Percentiles rank a stretch among this genome's conserved stretches.
Evolutionary conservation across 2,329 filamentous ascomycete genomes (phyloP).

Genomic region (Fusarium ramigenum): DNA sequence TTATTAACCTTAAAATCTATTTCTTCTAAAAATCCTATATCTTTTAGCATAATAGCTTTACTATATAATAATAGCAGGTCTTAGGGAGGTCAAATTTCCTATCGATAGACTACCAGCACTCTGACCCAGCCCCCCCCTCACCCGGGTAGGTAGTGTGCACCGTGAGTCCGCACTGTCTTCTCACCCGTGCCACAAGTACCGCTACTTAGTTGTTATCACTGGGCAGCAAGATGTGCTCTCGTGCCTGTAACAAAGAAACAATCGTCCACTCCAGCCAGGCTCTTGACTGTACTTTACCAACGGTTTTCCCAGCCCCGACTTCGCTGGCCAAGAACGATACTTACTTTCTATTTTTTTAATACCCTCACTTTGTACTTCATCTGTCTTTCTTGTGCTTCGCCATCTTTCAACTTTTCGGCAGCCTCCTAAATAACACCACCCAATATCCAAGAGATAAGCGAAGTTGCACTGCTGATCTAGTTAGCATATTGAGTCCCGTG

Average conservation of each 20-base stretch:
- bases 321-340: constrained; percentile 32
- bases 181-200: constrained; percentile 22
- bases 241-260: constrained; percentile 41
- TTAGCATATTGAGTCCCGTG: constrained; percentile 13
- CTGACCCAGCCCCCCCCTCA: too few relatives aligned
- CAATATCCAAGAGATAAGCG: constrained; percentile 32
- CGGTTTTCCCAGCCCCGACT: constrained; percentile 34
- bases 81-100: too few relatives aligned
- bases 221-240: constrained; percentile 33
- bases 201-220: constrained; percentile 36
- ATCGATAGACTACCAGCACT: too few relatives aligned
- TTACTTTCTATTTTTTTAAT: constrained; percentile 19
- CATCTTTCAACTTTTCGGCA: not conserved
- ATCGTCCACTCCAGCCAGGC: constrained; percentile 3
- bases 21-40: too few relatives aligned
- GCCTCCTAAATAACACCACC: constrained; percentile 18
- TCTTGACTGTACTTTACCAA: constrained; percentile 24
- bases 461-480: constrained; percentile 30
- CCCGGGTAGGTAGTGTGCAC: not conserved
- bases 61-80: too few relatives aligned
- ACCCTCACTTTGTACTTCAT: constrained; percentile 8
- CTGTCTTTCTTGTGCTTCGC: not conserved
- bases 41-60: too few relatives aligned
- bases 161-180: constrained; percentile 36
- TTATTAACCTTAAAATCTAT: too few relatives aligned